Base-by-base conservation (phyloP, 2,329 filamentous ascomycete species). In the Aspergillus versicolor region DNA sequence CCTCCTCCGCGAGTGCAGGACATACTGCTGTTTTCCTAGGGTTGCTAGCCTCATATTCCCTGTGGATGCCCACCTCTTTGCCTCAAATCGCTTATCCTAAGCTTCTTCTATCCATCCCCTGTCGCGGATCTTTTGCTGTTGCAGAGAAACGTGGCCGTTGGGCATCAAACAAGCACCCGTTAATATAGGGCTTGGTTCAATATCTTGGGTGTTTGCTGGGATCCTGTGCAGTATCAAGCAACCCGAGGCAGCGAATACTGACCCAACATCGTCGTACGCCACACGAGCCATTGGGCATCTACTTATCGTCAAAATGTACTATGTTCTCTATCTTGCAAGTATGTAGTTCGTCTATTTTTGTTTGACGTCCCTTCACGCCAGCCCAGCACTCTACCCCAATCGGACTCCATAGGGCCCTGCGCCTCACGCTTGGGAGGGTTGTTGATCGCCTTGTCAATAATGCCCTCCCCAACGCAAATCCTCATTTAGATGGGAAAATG, bases 321-420 rank as follows among this genome's bases (percentile, higher is more conserved):
- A 80, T 71, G 78, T 81, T 61, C 86, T 89, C 68, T 90, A 90
- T 73, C 80, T 89, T 63, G 85, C 88, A 72, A 89, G 87, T 89
- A 87, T 84, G 87, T 88, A 65, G 48, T 66, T 59, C 54, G 53
- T 60, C 61, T 68, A 61, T 63, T 65, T 40, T 48, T 52, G 27
- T 43, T 56, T 55, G 51, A 41, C 24, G 12, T 57, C 15, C 52
- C 37, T 51, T 45, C 22, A 24, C 22, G 37, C 34, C 21, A 30
- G 6, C 30, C 34, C 21, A 30, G 9, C 30, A n/a, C 37, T 30
- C 15, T 38, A 22, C 51, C 44, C 41, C 22, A 6, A 44, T 55
- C 40, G 27, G 47, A 22, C 43, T 51, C 22, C 30, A 13, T 38
- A 7, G 24, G 52, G 40, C 41, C 46, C 27, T 22, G 52, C 43